phyloP scores from a whole-genome alignment of 495 filamentous ascomycete species.

The Chlorociboria aeruginascens region DNA sequence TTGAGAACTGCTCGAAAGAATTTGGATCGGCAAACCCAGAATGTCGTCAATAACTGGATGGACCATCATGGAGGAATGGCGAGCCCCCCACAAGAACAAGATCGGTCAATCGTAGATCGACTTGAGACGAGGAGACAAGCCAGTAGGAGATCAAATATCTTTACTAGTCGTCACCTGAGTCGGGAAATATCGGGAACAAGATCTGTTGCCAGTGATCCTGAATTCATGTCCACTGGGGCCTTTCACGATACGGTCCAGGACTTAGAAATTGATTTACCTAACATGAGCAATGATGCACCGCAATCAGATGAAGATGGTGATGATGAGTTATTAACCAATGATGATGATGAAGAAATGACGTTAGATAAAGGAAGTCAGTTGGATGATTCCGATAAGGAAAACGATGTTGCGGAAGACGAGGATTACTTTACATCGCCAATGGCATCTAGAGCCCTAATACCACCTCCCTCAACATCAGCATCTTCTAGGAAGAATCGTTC shows the following conservation, averaged over 20 bases:
- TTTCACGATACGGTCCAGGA: slow-evolving; percentile 20
- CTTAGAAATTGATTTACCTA: slow-evolving; percentile 14
- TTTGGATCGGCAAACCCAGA: slow-evolving; percentile 52
- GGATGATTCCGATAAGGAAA: slow-evolving; percentile 30
- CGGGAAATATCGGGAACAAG: slow-evolving; percentile 31
- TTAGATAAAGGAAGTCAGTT: slow-evolving; percentile 6
- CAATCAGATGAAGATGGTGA: slow-evolving; percentile 67
- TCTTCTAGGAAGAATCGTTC: neutral
- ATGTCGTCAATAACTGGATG: slow-evolving; percentile 79
- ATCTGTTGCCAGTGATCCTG: slow-evolving; percentile 43
- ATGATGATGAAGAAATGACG: slow-evolving; percentile 41
- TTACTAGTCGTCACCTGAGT: slow-evolving; percentile 1
- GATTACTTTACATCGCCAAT: slow-evolving; percentile 18
- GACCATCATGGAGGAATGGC: slow-evolving; percentile 54
- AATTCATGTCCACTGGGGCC: slow-evolving; percentile 32
- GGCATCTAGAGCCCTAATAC: slow-evolving; percentile 16
- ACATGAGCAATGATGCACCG: slow-evolving; percentile 21
- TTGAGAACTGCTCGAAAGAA: slow-evolving; percentile 21
- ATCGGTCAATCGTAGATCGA: slow-evolving; percentile 42
- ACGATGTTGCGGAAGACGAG: slow-evolving; percentile 16
- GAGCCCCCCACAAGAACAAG: slow-evolving; percentile 51
- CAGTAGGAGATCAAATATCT: slow-evolving; percentile 1
- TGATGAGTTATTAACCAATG: slow-evolving; percentile 77
- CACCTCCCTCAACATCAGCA: neutral
- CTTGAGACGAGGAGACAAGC: slow-evolving; percentile 35